Evolutionary conservation across 345 rosid species (phyloP), one percentile per base, ranked within the genome.

Genomic region (Ceriops tagal): DNA sequence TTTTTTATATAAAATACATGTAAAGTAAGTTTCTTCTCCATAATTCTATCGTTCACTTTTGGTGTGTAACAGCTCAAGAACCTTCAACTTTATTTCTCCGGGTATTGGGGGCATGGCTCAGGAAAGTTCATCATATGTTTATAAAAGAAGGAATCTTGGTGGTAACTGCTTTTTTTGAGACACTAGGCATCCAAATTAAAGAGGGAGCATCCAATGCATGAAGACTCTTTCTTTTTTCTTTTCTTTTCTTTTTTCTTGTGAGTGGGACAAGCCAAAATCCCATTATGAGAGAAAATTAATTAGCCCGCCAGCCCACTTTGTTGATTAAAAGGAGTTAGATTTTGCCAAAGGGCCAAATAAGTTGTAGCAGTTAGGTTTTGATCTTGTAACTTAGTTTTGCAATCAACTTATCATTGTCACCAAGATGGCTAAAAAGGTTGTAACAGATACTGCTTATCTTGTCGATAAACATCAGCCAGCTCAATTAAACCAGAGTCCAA

Each of bases 171-270:
- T 37, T 57, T 37, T 37, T 57, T 15, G 35, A 56, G 61, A 19
- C 31, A 24, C 10, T 1, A 10, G 51, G 28, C 11, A 7, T 52
- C 24, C 59, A 5, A 52, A 51, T 46, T 24, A 60, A 35, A 35
- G 68, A 30, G 5, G 65, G 31, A 64, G 82, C 77, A 83, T 80
- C 82, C 84, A 21, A 78, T 75, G 79, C 65, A 65, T 43, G 1
- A 27, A 21, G 61, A 46, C 28, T 28, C 57, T 37, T 61, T 69
- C 51, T 62, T 37, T 10, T 37, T 11, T 43, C 13, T 37, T 61
- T 69, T 56, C 57, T 37, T 24, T 24, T 24, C 26, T 69, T 57
- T 51, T 10, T 11, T 39, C 3, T 43, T 13, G 49, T 66, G 43
- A 15, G 57, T 37, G 28, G 69, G 43, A 47, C 24, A 27, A 39